phyloP scores from a whole-genome alignment of 2,329 filamentous ascomycete species.

The Xylariales sp. region DNA sequence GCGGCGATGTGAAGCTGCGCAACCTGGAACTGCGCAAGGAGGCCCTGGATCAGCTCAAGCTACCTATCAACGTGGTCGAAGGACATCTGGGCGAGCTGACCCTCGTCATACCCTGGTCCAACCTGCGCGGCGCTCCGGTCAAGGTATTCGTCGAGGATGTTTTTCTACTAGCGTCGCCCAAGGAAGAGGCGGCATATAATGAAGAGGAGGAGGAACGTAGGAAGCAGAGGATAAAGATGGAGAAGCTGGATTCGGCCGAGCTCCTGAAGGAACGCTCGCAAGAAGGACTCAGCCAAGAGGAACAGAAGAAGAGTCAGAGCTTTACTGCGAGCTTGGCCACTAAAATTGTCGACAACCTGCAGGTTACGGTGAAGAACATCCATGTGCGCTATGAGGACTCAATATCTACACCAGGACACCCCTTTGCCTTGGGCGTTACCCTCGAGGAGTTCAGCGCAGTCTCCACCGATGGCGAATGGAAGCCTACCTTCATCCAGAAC shows the following conservation, averaged over 20 bases:
- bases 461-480: constrained; percentile 93
- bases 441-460: constrained; percentile 95
- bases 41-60: constrained; percentile 92
- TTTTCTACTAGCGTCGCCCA: constrained; percentile 88
- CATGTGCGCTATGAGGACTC: constrained; percentile 98
- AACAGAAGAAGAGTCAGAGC: constrained; percentile 95
- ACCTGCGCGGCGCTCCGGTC: constrained; percentile 88
- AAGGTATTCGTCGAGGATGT: constrained; percentile 96
- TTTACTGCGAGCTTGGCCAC: constrained; percentile 93
- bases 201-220: constrained; percentile 86
- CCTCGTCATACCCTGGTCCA: constrained; percentile 94
- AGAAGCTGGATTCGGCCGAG: constrained; percentile 95
- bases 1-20: constrained; percentile 90
- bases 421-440: constrained; percentile 88
- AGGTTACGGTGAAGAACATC: constrained; percentile 97
- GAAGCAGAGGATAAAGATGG: constrained; percentile 92
- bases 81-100: constrained; percentile 91
- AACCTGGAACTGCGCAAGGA: constrained; percentile 90
- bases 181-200: constrained; percentile 90
- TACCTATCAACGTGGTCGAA: constrained; percentile 94
- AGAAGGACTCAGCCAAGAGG: constrained; percentile 91
- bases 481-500: constrained; percentile 91
- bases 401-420: constrained; percentile 89
- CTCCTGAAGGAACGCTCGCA: constrained; percentile 85
- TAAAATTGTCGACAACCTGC: constrained; percentile 96